Evolutionary conservation across 345 rosid genomes (phyloP).

Genomic region (Citrus australasica): DNA sequence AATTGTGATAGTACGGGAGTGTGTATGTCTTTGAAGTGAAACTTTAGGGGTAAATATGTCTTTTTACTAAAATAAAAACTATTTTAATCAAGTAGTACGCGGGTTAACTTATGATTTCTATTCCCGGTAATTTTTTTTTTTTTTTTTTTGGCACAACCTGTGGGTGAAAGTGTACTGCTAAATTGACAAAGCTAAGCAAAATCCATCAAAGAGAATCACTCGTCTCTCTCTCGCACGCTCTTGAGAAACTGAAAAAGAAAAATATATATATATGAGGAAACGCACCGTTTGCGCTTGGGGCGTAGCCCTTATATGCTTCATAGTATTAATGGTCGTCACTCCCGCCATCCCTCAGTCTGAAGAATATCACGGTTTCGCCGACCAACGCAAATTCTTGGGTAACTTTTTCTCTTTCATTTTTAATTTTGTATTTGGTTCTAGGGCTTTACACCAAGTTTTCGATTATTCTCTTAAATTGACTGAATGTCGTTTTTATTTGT

Average conservation of each 20-base stretch:
- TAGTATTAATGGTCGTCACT: slow-evolving; percentile 81
- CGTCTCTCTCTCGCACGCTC: not conserved
- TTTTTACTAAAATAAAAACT: too few relatives aligned
- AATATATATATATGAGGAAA: slow-evolving; percentile 38
- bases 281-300: slow-evolving; percentile 58
- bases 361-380: slow-evolving; percentile 88
- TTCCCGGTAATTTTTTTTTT: too few relatives aligned
- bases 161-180: too few relatives aligned
- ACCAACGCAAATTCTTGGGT: slow-evolving; percentile 81
- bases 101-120: not conserved
- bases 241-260: not conserved
- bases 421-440: not conserved
- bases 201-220: not conserved
- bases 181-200: not conserved
- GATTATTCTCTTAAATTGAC: not conserved
- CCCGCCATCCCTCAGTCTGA: slow-evolving; percentile 81
- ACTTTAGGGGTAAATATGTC: not conserved
- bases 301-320: slow-evolving; percentile 60
- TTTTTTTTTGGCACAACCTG: too few relatives aligned
- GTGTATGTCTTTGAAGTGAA: too few relatives aligned
- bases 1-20: too few relatives aligned
- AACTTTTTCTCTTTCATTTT: not conserved
- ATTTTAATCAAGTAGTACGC: not conserved
- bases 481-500: not conserved
- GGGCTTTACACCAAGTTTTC: not conserved